Percentiles rank a stretch among this genome's conserved stretches.
phyloP scores from a whole-genome alignment of 2,329 filamentous ascomycete genomes.

The Epichloe baconii region DNA sequence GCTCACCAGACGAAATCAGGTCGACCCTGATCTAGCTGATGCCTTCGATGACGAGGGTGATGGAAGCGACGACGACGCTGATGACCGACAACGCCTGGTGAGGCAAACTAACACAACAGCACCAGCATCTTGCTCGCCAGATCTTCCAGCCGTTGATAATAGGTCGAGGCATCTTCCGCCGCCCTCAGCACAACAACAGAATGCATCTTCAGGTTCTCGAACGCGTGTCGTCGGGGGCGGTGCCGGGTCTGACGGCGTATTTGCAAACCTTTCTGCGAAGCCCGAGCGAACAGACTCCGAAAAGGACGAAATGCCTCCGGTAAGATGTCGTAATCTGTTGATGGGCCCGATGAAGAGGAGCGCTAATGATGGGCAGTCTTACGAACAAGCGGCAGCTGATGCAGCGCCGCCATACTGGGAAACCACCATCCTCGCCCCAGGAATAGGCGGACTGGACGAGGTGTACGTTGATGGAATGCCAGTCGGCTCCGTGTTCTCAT shows the following conservation, averaged over 20 bases:
- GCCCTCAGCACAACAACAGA: conserved; percentile 12
- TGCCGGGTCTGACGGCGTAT: conserved; percentile 84
- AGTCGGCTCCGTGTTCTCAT: conserved; percentile 75
- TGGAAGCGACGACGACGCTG: conserved; percentile 58
- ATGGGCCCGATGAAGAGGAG: conserved; percentile 7
- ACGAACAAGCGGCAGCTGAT: conserved; percentile 95
- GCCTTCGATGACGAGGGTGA: conserved; percentile 82
- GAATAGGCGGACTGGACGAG: conserved; percentile 79
- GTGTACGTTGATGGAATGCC: conserved; percentile 95
- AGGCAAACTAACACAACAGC: conserved; percentile 39
- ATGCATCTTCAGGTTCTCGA: conserved; percentile 26
- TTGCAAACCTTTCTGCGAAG: conserved; percentile 87
- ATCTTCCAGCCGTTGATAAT: neutral
- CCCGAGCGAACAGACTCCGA: conserved; percentile 68
- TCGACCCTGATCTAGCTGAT: conserved; percentile 76
- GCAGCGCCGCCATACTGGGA: conserved; percentile 97
- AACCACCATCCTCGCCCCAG: conserved; percentile 90
- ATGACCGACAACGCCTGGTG: conserved; percentile 80
- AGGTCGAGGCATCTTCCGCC: conserved; percentile 3
- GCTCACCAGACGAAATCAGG: conserved; percentile 29
- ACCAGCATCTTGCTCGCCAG: conserved; percentile 10
- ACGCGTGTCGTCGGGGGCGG: conserved; percentile 52
- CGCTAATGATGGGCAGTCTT: conserved; percentile 50
- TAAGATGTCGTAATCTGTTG: conserved; percentile 35
- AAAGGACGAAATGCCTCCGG: conserved; percentile 82